Percentiles rank a stretch among this genome's conserved stretches.
These are phyloP conservation scores for Russula emetica DNA, from an alignment of 768 basidiomycete species.

Conservation along the genomic window DNA sequence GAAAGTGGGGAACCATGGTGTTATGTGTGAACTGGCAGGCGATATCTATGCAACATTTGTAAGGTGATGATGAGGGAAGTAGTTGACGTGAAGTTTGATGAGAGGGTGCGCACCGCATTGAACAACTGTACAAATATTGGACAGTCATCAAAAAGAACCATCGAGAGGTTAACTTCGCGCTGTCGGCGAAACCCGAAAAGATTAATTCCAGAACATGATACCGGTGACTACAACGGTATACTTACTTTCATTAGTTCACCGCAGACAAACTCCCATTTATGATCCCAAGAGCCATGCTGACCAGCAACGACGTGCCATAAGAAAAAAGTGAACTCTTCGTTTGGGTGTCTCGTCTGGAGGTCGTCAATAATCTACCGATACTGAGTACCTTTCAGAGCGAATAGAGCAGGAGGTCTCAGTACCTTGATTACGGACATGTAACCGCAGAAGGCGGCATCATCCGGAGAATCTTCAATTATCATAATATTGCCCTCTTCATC, in stretches of 20 bases:
- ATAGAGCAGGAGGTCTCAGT: neutral
- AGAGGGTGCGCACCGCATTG: neutral
- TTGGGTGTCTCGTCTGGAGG: neutral
- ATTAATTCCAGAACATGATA: neutral
- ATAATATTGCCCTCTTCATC: neutral
- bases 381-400: neutral
- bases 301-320: conserved; percentile 1
- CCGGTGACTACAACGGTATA: neutral
- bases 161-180: neutral
- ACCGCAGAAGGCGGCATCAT: neutral
- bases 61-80: neutral
- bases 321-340: neutral
- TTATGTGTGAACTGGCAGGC: neutral
- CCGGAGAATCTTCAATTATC: neutral
- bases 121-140: neutral
- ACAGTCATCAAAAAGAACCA: neutral
- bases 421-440: conserved; percentile 3
- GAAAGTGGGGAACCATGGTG: neutral
- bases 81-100: neutral
- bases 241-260: neutral
- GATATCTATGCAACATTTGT: neutral
- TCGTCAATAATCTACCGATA: neutral
- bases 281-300: neutral
- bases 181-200: neutral
- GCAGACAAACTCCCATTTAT: neutral